Evolutionary conservation across 2,329 filamentous ascomycete species (phyloP).

Genomic region (Fusarium pseudocircinatum): DNA sequence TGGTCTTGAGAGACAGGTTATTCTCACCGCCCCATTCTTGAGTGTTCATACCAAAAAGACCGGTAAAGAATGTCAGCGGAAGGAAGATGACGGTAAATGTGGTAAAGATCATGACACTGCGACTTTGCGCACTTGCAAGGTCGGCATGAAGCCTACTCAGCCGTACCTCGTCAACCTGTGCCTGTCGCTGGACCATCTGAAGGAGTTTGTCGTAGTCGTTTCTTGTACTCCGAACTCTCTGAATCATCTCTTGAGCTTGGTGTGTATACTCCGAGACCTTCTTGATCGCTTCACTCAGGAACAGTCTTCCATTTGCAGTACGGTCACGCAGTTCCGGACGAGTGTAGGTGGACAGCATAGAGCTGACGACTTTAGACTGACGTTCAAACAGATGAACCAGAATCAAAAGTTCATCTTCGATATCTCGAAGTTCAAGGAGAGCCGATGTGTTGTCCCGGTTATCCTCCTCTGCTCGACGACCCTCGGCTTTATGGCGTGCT

Average conservation of each 20-base stretch:
- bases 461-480: slow-evolving; percentile 61
- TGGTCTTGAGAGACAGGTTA: slow-evolving; percentile 54
- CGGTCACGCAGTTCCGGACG: slow-evolving; percentile 52
- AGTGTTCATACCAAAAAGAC: slow-evolving; percentile 73
- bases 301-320: slow-evolving; percentile 59
- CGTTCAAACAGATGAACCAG: slow-evolving; percentile 66
- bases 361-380: slow-evolving; percentile 61
- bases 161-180: slow-evolving; percentile 72
- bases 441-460: slow-evolving; percentile 72
- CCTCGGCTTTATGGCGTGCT: slow-evolving; percentile 52
- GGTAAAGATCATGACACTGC: slow-evolving; percentile 73
- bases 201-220: slow-evolving; percentile 73
- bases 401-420: slow-evolving; percentile 70
- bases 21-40: slow-evolving; percentile 65
- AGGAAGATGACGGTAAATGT: slow-evolving; percentile 71
- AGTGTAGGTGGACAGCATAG: slow-evolving; percentile 57
- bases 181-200: slow-evolving; percentile 73
- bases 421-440: slow-evolving; percentile 69
- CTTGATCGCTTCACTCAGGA: slow-evolving; percentile 62
- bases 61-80: slow-evolving; percentile 72
- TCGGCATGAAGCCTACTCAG: slow-evolving; percentile 71
- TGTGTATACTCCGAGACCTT: slow-evolving; percentile 65
- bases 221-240: slow-evolving; percentile 65
- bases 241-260: slow-evolving; percentile 65
- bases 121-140: slow-evolving; percentile 68